Percentiles rank a stretch among this genome's conserved stretches.
These are phyloP conservation scores for Coemansia sp. DNA, from an alignment of 192 early-diverging fungal genomes.

Conservation along the genomic window DNA sequence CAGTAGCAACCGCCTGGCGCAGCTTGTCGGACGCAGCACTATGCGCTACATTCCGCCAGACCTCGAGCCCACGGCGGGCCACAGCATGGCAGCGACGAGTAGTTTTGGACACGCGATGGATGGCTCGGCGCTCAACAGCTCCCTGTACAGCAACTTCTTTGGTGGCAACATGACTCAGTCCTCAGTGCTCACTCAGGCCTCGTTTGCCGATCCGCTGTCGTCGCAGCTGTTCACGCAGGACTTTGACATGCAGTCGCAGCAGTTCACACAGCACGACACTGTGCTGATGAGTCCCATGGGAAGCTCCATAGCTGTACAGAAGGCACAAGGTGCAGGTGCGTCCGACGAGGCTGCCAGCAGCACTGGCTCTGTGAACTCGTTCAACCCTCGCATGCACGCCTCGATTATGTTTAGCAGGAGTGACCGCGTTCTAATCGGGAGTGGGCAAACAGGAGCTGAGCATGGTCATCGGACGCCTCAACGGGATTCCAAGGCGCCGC, in stretches of 20 bases:
- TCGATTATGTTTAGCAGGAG: constrained; percentile 51
- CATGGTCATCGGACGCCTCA: neutral
- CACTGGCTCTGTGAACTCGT: constrained; percentile 9
- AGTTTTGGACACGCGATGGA: neutral
- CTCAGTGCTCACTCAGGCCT: constrained; percentile 29
- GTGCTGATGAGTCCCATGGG: constrained; percentile 21
- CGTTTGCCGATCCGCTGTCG: constrained; percentile 24
- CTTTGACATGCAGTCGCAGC: constrained; percentile 32
- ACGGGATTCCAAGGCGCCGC: neutral
- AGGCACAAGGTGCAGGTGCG: neutral
- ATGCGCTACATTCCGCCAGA: constrained; percentile 52
- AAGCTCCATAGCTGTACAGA: neutral
- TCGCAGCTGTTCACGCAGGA: constrained; percentile 42
- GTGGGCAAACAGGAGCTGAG: neutral
- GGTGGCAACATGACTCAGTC: constrained; percentile 9
- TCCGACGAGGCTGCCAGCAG: neutral
- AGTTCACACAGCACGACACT: constrained; percentile 43
- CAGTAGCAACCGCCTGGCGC: constrained; percentile 40
- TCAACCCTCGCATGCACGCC: constrained; percentile 46
- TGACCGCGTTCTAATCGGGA: constrained; percentile 36
- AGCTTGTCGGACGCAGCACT: constrained; percentile 48
- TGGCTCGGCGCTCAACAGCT: constrained; percentile 5
- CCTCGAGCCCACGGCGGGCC: constrained; percentile 14
- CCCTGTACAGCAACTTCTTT: constrained; percentile 27
- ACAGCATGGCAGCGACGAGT: neutral